Evolutionary conservation across 2,329 filamentous ascomycete species (phyloP).

Genomic region (Orbilia oligospora): DNA sequence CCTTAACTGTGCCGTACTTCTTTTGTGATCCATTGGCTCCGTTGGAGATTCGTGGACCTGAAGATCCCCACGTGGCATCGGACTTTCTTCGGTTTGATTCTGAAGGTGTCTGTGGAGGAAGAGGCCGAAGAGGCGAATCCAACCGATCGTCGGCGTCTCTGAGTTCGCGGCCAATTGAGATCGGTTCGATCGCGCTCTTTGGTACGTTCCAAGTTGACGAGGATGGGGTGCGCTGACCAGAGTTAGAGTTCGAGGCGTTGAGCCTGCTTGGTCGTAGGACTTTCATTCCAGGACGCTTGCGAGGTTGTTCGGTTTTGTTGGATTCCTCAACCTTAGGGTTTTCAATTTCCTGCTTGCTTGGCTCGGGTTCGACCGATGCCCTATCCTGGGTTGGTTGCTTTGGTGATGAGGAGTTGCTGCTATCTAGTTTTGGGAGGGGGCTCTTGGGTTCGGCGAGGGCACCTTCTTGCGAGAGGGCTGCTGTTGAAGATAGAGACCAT

Average conservation of each 20-base stretch:
- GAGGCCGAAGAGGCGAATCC: constrained; percentile 38
- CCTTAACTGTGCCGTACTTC: constrained; percentile 58
- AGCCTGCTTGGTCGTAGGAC: constrained; percentile 54
- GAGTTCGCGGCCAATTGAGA: constrained; percentile 53
- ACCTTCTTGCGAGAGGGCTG: constrained; percentile 56
- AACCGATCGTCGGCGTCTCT: constrained; percentile 45
- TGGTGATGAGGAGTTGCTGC: constrained; percentile 14
- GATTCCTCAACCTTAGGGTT: constrained; percentile 26
- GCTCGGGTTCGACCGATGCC: constrained; percentile 36
- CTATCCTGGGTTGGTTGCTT: constrained; percentile 29
- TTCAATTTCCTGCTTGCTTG: constrained; percentile 24
- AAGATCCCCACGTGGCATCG: constrained; percentile 54
- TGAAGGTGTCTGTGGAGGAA: constrained; percentile 50
- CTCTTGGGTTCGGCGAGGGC: constrained; percentile 51
- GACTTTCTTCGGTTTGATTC: constrained; percentile 59
- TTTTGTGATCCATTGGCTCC: constrained; percentile 50
- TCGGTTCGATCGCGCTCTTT: constrained; percentile 58
- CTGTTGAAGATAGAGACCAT: constrained; percentile 52
- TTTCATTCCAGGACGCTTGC: constrained; percentile 57
- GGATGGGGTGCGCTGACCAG: constrained; percentile 52
- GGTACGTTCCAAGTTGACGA: constrained; percentile 60
- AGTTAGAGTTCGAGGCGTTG: constrained; percentile 37
- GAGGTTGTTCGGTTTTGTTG: constrained; percentile 43
- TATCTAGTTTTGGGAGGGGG: constrained; percentile 54
- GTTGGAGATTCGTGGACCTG: constrained; percentile 35